These are phyloP conservation scores for Cyclocybe aegerita DNA, from an alignment of 768 basidiomycete species.

Conservation along the genomic window DNA sequence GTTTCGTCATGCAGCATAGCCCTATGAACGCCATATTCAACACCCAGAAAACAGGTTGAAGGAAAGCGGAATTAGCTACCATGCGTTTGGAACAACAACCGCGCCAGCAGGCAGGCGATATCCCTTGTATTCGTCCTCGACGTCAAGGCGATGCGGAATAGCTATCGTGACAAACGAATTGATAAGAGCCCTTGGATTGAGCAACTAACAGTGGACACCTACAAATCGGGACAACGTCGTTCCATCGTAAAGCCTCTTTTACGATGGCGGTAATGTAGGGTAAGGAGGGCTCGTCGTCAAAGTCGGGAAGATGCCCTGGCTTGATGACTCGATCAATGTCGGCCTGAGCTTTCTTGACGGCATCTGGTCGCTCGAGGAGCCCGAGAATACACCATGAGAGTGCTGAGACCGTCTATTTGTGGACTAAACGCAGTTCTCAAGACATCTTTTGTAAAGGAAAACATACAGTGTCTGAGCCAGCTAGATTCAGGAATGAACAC, in stretches of 20 bases:
- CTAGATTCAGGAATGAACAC: constrained; percentile 24
- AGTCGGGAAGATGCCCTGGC: constrained; percentile 28
- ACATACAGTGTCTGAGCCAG: constrained; percentile 22
- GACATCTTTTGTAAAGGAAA: neutral
- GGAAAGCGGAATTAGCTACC: constrained; percentile 25
- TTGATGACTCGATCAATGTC: constrained; percentile 34
- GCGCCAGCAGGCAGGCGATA: constrained; percentile 31
- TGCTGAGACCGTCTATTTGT: constrained; percentile 22
- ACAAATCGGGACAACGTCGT: constrained; percentile 25
- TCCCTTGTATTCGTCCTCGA: constrained; percentile 29
- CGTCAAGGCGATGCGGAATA: constrained; percentile 17
- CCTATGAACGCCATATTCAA: constrained; percentile 22
- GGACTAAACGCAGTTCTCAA: neutral
- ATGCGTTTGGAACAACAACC: constrained; percentile 29
- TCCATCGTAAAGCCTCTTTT: constrained; percentile 29
- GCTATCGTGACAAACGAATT: constrained; percentile 3
- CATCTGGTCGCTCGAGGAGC: constrained; percentile 31
- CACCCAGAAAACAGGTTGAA: neutral
- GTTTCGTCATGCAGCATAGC: constrained; percentile 39
- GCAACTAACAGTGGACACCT: neutral
- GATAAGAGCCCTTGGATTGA: neutral
- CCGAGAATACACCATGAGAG: constrained; percentile 31
- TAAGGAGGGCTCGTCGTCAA: constrained; percentile 24
- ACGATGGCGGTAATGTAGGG: constrained; percentile 32
- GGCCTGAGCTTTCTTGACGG: constrained; percentile 29